Evolutionary conservation across 2,329 filamentous ascomycete genomes (phyloP), one percentile per base, ranked within the genome.

Genomic region (Sordariomycetes sp.): DNA sequence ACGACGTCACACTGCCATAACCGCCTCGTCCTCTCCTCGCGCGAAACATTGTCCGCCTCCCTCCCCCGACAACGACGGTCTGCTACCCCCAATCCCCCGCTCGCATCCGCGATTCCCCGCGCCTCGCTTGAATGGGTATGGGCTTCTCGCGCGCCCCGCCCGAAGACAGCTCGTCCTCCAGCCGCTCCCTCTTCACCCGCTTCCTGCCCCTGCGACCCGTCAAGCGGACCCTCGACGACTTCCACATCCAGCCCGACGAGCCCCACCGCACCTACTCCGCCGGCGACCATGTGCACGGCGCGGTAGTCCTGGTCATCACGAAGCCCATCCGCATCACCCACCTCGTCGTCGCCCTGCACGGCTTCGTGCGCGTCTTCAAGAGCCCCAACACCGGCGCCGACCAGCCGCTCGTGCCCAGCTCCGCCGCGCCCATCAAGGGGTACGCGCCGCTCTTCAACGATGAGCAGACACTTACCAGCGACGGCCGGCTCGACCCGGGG

Each of bases 361-460:
- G 89, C 60, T 90, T 84, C 68, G 87, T 89, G 58, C 85, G 88
- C 65, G 87, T 91, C 53, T 89, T 84, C 72, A 90, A 88, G 70
- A 24, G 82, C 62, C 78, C 82, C 42, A 78, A 78, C 53, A 77
- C 77, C 53, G 77, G 79, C 57, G 72, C 75, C 60, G 79, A 78
- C 59, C 70, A 74, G 22, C 59, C 60, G 17, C 32, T 58, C 22
- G 48, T 55, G 10, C 57, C 60, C 6, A 86, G 85, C 63, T 39
- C 34, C 7, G 32, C 48, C 10, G 20, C 50, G 24, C 55, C 55
- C 10, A 13, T 22, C 2, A 89, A 89, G 72, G 87, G 88, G 35
- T 83, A 89, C 63, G 86, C 85, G n/a, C 86, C 86, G 50, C 74
- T 94, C 52, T 94, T 92, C 65, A 85, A 90, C 69, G 89, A 94